Conservation (phyloP, 2,329 filamentous ascomycete species). For the Pseudonectria foliicola region DNA sequence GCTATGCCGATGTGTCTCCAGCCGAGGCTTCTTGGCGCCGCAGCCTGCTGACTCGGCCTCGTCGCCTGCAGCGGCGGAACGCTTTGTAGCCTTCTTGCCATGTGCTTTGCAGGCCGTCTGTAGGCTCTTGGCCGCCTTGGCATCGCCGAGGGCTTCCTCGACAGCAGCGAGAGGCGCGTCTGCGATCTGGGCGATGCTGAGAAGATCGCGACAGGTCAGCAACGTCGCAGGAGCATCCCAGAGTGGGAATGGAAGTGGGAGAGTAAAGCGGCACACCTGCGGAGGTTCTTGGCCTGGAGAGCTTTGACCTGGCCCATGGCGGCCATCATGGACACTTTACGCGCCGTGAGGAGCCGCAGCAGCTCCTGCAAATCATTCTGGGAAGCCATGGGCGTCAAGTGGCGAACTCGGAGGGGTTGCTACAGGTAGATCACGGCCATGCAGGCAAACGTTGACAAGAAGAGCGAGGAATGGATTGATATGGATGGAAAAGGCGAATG, state of each 20-base stretch:
- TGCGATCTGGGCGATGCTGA: slow-evolving; percentile 48
- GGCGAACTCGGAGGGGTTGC: too few species aligned
- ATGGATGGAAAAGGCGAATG: too few species aligned
- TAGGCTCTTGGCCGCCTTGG: slow-evolving; percentile 42
- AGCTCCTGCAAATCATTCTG: slow-evolving; percentile 56
- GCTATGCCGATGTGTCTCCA: slow-evolving; percentile 28
- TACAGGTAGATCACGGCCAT: too few species aligned
- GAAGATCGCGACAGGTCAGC: not conserved
- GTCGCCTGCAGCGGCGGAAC: slow-evolving; percentile 18
- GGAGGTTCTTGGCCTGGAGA: slow-evolving; percentile 46
- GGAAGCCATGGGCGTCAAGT: slow-evolving; percentile 38
- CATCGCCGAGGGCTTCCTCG: slow-evolving; percentile 39
- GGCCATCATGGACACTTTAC: slow-evolving; percentile 52
- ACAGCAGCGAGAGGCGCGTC: slow-evolving; percentile 38
- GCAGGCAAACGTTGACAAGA: too few species aligned
- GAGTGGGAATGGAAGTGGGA: not conserved
- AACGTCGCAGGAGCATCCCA: slow-evolving; percentile 2
- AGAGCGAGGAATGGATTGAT: too few species aligned
- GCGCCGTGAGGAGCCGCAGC: slow-evolving; percentile 51
- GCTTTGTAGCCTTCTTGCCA: slow-evolving; percentile 34
- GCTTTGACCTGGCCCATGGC: slow-evolving; percentile 53
- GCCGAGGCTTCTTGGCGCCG: slow-evolving; percentile 25
- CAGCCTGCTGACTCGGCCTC: slow-evolving; percentile 8
- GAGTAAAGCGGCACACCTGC: slow-evolving; percentile 36
- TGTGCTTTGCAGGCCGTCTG: slow-evolving; percentile 49